phyloP scores from a whole-genome alignment of 176 grass and related monocot genomes.

The Coix lacrymajobi region DNA sequence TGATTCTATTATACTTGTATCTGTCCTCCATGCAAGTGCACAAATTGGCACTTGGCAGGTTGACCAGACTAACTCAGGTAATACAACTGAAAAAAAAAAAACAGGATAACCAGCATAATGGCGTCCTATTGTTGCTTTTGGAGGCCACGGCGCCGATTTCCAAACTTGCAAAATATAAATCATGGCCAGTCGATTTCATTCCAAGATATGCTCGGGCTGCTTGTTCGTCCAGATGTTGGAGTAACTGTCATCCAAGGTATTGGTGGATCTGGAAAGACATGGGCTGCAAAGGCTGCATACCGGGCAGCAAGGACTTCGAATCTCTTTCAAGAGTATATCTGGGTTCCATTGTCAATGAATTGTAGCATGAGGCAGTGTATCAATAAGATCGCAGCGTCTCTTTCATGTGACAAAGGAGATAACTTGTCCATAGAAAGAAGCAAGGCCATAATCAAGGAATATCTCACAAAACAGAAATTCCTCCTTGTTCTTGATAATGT shows the following conservation, averaged over 20 bases:
- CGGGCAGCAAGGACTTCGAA: background rate
- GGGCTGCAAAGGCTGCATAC: slow-evolving; percentile 22
- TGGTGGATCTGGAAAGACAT: slow-evolving; percentile 31
- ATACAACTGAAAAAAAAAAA: background rate
- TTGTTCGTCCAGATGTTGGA: background rate
- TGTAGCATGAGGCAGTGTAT: background rate
- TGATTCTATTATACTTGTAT: background rate
- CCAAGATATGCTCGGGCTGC: background rate
- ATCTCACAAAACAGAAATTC: slow-evolving; percentile 1
- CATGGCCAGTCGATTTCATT: background rate
- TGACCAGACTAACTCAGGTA: background rate
- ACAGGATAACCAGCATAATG: background rate
- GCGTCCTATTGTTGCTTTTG: background rate
- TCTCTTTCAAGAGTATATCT: background rate
- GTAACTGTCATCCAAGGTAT: slow-evolving; percentile 10
- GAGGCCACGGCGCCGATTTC: background rate
- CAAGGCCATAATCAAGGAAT: background rate
- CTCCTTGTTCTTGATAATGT: slow-evolving; percentile 36
- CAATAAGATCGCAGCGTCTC: slow-evolving; percentile 12
- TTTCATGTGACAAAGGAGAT: background rate
- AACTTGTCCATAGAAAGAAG: background rate
- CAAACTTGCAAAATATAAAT: accelerated
- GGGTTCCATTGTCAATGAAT: background rate
- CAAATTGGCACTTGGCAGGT: background rate
- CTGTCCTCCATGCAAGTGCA: background rate